Conservation (phyloP, 345 rosid genomes). For the Luvunga scandens region DNA sequence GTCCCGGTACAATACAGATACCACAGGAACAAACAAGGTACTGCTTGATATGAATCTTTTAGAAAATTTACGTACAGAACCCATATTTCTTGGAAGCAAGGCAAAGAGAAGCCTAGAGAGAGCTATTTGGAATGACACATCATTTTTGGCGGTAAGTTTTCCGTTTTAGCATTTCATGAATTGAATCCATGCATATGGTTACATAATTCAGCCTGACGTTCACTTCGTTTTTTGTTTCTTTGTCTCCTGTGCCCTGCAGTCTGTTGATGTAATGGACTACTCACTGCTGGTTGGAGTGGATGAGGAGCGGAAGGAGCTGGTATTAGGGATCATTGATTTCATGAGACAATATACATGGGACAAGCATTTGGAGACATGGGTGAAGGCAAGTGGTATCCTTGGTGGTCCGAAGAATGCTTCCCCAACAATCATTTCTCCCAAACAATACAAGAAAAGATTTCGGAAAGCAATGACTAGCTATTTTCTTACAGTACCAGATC, state of each 20-base stretch:
- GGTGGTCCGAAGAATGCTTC: conserved; percentile 83
- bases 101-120: conserved; percentile 91
- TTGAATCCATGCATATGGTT: background rate
- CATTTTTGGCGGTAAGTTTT: conserved; percentile 81
- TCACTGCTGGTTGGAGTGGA: conserved; percentile 96
- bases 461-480: conserved; percentile 93
- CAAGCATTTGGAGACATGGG: conserved; percentile 98
- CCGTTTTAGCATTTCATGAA: background rate
- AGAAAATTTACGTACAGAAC: conserved; percentile 78
- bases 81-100: conserved; percentile 91
- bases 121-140: conserved; percentile 97
- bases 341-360: conserved; percentile 99
- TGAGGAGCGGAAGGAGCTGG: conserved; percentile 79
- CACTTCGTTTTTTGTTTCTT: background rate
- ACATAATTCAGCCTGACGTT: background rate
- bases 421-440: conserved; percentile 87
- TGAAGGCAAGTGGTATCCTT: conserved; percentile 82
- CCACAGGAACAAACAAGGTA: conserved; percentile 71
- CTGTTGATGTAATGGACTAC: conserved; percentile 92
- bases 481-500: conserved; percentile 90
- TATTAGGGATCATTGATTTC: conserved; percentile 93
- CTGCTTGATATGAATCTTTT: conserved; percentile 82
- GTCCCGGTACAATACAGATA: conserved; percentile 82
- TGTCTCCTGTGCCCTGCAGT: conserved; percentile 34
- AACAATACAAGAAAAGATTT: conserved; percentile 91